A percentile compares a stretch with the other conserved stretches of the same genome.
These are phyloP conservation scores for Cercophora samala DNA, from an alignment of 495 filamentous ascomycete genomes.

Conservation along the genomic window DNA sequence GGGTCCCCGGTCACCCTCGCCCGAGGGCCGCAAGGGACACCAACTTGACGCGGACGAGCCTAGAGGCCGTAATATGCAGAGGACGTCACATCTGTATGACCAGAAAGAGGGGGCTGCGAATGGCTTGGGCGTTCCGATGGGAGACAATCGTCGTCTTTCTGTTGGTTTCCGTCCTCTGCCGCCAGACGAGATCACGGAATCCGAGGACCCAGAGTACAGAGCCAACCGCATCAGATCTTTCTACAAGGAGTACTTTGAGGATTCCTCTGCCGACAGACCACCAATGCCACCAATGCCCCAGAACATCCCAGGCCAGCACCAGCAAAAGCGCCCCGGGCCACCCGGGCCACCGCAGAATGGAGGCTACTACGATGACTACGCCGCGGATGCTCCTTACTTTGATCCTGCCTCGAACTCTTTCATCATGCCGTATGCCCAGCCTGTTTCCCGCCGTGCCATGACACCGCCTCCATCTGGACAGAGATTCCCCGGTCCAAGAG, in stretches of 20 bases:
- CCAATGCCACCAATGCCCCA: conserved; percentile 37
- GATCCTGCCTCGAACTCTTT: conserved; percentile 74
- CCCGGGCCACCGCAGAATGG: conserved; percentile 44
- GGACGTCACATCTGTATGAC: conserved; percentile 36
- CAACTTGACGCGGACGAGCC: conserved; percentile 27
- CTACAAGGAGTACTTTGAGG: conserved; percentile 99
- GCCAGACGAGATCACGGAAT: conserved; percentile 62
- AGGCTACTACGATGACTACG: conserved; percentile 58
- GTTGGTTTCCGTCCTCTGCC: conserved; percentile 92
- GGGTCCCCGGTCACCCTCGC: conserved; percentile 18
- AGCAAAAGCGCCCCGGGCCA: conserved; percentile 20
- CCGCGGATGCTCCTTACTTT: conserved; percentile 62
- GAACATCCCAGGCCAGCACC: conserved; percentile 31
- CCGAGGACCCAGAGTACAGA: conserved; percentile 88
- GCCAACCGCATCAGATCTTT: conserved; percentile 97
- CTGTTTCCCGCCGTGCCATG: conserved; percentile 87
- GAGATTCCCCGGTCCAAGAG: conserved; percentile 54
- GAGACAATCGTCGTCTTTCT: conserved; percentile 71
- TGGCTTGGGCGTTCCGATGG: conserved; percentile 53
- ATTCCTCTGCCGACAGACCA: conserved; percentile 55
- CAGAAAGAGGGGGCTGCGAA: conserved; percentile 31
- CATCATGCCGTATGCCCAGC: conserved; percentile 75
- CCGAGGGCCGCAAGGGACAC: conserved; percentile 1
- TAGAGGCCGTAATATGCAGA: conserved; percentile 35
- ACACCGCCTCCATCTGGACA: conserved; percentile 85